A percentile compares a stretch with the other conserved stretches of the same genome.
These are phyloP conservation scores for Fusarium acutatum DNA, from an alignment of 2,329 filamentous ascomycete genomes.

Conservation along the genomic window DNA sequence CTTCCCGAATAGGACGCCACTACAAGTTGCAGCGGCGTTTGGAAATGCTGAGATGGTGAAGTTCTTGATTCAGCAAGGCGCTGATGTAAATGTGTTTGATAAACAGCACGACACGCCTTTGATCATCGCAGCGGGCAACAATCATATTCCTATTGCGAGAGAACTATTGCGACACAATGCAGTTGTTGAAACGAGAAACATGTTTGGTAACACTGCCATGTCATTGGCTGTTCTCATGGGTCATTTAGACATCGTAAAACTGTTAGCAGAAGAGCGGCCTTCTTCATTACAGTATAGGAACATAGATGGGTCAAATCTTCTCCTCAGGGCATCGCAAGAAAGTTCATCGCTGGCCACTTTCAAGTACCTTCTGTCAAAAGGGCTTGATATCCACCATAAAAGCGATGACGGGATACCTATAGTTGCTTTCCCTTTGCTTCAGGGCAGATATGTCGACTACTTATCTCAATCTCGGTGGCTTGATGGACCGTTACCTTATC, in stretches of 20 bases:
- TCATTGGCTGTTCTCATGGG: not conserved
- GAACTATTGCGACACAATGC: not conserved
- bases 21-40: not conserved
- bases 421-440: not conserved
- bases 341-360: not conserved
- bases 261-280: not conserved
- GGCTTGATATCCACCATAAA: not conserved
- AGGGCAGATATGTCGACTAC: fast-evolving
- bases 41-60: not conserved
- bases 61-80: not conserved
- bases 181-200: not conserved
- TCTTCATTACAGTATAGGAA: not conserved
- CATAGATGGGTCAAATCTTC: not conserved
- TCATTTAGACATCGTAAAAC: not conserved
- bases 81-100: not conserved
- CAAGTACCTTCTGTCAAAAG: not conserved
- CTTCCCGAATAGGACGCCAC: not conserved
- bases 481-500: fast-evolving
- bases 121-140: not conserved
- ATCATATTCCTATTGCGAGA: not conserved
- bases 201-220: not conserved
- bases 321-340: not conserved
- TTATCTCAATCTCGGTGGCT: not conserved
- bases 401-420: not conserved
- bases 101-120: not conserved